Percentiles rank a stretch among this genome's conserved stretches.
Evolutionary conservation across 257 asterid genomes (phyloP).

Genomic region (Salvia hispanica): DNA sequence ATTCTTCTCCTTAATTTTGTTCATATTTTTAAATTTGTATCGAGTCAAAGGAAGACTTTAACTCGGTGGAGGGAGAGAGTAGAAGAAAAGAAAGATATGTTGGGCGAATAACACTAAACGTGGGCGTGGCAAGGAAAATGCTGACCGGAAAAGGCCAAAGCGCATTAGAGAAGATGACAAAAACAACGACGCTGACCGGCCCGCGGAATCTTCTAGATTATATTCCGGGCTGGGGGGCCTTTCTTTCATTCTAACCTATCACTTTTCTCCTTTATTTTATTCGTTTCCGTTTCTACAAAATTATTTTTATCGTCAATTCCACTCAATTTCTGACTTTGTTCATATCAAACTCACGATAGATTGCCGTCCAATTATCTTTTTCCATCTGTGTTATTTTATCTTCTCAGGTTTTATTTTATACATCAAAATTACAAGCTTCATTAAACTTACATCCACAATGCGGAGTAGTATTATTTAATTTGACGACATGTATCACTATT

Average conservation of each 20-base stretch:
- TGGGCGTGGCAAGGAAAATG: constrained; percentile 33
- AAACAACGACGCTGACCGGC: constrained; percentile 37
- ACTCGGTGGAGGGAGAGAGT: no score
- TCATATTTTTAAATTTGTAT: no score
- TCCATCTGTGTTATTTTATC: constrained; percentile 1
- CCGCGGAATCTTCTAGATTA: constrained; percentile 41
- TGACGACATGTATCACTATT: no score
- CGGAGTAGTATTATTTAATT: neutral
- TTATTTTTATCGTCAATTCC: neutral
- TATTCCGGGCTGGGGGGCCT: constrained; percentile 32
- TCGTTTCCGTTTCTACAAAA: neutral
- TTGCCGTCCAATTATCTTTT: neutral
- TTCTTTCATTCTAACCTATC: neutral
- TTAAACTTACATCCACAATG: neutral
- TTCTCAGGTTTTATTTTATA: neutral
- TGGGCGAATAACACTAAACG: neutral
- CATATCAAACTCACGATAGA: neutral
- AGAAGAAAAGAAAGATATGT: no score
- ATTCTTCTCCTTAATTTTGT: no score
- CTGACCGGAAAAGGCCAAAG: constrained; percentile 24
- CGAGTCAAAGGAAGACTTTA: no score
- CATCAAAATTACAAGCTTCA: neutral
- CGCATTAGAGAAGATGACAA: constrained; percentile 32
- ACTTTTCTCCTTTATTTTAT: neutral
- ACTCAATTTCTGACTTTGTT: neutral